phyloP scores from a whole-genome alignment of 108 stramenopile species.

The Chaetoceros muelleri region DNA sequence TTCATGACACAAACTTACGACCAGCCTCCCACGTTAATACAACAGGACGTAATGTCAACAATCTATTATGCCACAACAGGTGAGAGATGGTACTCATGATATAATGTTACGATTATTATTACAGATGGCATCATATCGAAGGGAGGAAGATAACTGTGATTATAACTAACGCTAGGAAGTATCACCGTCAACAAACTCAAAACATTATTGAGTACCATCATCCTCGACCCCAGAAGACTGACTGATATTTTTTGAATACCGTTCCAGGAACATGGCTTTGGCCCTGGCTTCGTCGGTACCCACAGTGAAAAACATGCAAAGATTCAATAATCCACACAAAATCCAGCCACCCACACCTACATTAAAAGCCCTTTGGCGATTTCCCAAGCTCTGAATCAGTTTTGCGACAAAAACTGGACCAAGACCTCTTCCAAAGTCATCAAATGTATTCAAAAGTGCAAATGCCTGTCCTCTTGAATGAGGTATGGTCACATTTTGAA shows the following conservation, averaged over 20 bases:
- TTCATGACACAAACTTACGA: too few species aligned
- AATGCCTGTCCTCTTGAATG: conserved; percentile 64
- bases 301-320: conserved; percentile 50
- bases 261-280: conserved; percentile 10
- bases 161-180: too few species aligned
- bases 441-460: conserved; percentile 65
- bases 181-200: too few species aligned
- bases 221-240: too few species aligned
- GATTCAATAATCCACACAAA: conserved; percentile 60
- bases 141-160: too few species aligned
- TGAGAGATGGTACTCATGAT: too few species aligned
- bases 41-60: too few species aligned
- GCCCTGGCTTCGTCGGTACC: conserved; percentile 46
- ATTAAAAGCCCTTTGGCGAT: conserved; percentile 56
- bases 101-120: too few species aligned
- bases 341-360: conserved; percentile 64
- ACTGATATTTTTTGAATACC: not conserved
- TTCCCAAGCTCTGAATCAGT: conserved; percentile 46
- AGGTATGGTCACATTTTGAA: conserved; percentile 77
- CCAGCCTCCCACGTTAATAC: conserved; percentile 61
- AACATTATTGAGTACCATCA: too few species aligned
- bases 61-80: too few species aligned
- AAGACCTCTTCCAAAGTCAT: conserved; percentile 81
- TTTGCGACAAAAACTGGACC: conserved; percentile 72
- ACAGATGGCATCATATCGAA: too few species aligned